Percentiles rank a stretch among this genome's conserved stretches.
phyloP scores from a whole-genome alignment of 2,329 filamentous ascomycete species.

The Magnaporthiopsis rhizophila region DNA sequence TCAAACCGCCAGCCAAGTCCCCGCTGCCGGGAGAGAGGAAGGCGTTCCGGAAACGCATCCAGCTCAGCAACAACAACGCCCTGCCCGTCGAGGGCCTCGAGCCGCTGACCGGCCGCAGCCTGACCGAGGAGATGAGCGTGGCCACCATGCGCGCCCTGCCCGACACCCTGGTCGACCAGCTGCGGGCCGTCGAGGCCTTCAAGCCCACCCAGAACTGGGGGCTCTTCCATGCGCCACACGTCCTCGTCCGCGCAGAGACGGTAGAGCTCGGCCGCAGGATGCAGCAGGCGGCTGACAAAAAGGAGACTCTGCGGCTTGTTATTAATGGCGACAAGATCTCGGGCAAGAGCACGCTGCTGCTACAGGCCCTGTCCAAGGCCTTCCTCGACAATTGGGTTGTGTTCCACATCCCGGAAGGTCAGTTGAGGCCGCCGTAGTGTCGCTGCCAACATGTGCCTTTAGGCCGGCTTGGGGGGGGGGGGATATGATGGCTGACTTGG shows the following conservation, averaged over 20 bases:
- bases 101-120: constrained; percentile 47
- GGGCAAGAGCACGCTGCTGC: constrained; percentile 79
- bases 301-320: constrained; percentile 54
- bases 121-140: constrained; percentile 45
- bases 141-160: constrained; percentile 66
- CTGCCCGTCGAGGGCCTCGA: constrained; percentile 63
- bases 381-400: constrained; percentile 83
- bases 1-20: constrained; percentile 39
- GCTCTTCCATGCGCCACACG: constrained; percentile 74
- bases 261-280: constrained; percentile 60
- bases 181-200: constrained; percentile 83
- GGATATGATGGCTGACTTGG: neutral
- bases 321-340: constrained; percentile 65
- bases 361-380: constrained; percentile 77
- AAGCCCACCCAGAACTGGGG: constrained; percentile 84
- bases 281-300: constrained; percentile 42
- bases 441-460: no score
- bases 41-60: constrained; percentile 77
- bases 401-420: constrained; percentile 83
- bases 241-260: constrained; percentile 72
- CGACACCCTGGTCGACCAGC: constrained; percentile 62
- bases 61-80: constrained; percentile 91
- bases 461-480: neutral
- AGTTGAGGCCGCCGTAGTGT: constrained; percentile 4
- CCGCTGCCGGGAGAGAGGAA: constrained; percentile 75